phyloP scores from a whole-genome alignment of 371 early-diverging fungal species.

The Thermomucor indicae-seudaticae region DNA sequence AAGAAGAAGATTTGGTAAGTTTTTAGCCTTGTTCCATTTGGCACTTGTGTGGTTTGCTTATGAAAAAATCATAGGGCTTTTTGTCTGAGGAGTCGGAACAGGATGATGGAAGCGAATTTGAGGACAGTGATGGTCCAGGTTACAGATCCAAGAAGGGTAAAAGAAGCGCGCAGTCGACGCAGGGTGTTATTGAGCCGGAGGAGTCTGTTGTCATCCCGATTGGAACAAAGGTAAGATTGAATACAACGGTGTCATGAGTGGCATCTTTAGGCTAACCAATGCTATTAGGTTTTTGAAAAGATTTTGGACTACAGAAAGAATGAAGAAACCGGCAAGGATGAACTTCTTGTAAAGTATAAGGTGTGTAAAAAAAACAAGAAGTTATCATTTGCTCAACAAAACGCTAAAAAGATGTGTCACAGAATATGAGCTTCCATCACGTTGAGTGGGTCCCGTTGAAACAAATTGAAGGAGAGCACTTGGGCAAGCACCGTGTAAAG shows the following conservation, averaged over 20 bases:
- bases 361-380: slow-evolving; percentile 21
- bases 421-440: slow-evolving; percentile 76
- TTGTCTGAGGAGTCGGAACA: slow-evolving; percentile 26
- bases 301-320: slow-evolving; percentile 60
- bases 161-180: slow-evolving; percentile 5
- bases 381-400: neutral
- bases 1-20: slow-evolving; percentile 31
- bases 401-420: neutral
- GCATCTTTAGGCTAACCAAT: neutral
- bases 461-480: slow-evolving; percentile 63
- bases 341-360: slow-evolving; percentile 72
- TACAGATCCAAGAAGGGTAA: slow-evolving; percentile 11
- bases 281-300: slow-evolving; percentile 55
- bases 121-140: slow-evolving; percentile 14
- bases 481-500: slow-evolving; percentile 76
- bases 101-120: slow-evolving; percentile 21
- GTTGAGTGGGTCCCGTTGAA: slow-evolving; percentile 78
- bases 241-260: neutral
- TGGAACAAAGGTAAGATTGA: slow-evolving; percentile 49
- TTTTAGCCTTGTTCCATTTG: slow-evolving; percentile 1
- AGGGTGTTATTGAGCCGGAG: slow-evolving; percentile 10
- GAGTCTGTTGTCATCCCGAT: slow-evolving; percentile 64
- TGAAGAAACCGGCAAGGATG: slow-evolving; percentile 32
- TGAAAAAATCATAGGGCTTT: slow-evolving; percentile 14
- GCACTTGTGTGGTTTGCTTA: neutral